Conservation (phyloP, 2,329 filamentous ascomycete genomes). For the Neonectria sp. region DNA sequence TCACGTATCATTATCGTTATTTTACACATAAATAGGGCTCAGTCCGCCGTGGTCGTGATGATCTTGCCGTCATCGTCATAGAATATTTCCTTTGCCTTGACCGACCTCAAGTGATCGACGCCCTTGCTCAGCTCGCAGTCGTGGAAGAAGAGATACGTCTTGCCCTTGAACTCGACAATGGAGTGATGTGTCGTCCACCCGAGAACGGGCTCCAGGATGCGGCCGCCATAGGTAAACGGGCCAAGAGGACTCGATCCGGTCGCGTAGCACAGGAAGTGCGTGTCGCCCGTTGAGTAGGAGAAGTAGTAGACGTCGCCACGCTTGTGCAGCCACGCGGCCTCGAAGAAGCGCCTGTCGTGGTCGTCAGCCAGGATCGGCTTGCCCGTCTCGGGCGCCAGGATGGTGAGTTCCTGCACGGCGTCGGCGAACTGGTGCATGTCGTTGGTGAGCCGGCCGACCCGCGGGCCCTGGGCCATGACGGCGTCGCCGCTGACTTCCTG, state of each 20-base stretch:
- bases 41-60: conserved; percentile 53
- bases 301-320: conserved; percentile 80
- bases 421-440: conserved; percentile 77
- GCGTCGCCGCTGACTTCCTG: conserved; percentile 72
- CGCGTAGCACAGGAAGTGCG: conserved; percentile 81
- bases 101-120: conserved; percentile 79
- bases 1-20: not conserved
- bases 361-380: conserved; percentile 75
- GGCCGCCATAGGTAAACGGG: conserved; percentile 80
- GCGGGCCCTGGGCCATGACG: conserved; percentile 73
- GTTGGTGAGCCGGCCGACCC: conserved; percentile 74
- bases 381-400: conserved; percentile 74
- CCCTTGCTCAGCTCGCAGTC: conserved; percentile 79
- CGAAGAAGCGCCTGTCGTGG: conserved; percentile 83
- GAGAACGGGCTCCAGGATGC: conserved; percentile 81
- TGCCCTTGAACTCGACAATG: conserved; percentile 79
- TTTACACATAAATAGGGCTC: not conserved
- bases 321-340: conserved; percentile 87
- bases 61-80: conserved; percentile 79
- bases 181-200: conserved; percentile 89
- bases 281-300: conserved; percentile 84
- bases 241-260: conserved; percentile 75
- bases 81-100: conserved; percentile 82
- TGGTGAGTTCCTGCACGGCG: conserved; percentile 71
- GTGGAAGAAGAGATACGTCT: conserved; percentile 84